phyloP scores from a whole-genome alignment of 306 rosid genomes.

The Trichosanthes truncata region DNA sequence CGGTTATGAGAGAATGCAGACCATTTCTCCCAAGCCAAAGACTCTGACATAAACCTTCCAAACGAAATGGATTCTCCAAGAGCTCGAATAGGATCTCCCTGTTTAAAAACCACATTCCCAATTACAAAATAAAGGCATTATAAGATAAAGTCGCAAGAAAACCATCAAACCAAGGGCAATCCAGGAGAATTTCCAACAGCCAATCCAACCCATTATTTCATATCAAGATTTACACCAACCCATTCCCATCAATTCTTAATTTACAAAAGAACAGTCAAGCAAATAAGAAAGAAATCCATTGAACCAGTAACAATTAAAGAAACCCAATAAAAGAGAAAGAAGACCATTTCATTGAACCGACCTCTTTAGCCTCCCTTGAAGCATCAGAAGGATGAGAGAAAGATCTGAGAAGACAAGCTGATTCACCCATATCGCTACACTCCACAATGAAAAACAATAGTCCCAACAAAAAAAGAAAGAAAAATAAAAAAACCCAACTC shows the following conservation, averaged over 20 bases:
- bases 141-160: not conserved
- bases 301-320: not conserved
- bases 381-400: slow-evolving; percentile 41
- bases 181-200: not conserved
- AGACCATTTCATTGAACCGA: slow-evolving; percentile 10
- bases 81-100: slow-evolving; percentile 41
- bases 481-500: not conserved
- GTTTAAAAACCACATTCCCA: slow-evolving; percentile 1
- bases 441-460: not conserved
- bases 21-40: slow-evolving; percentile 80
- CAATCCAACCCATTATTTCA: not conserved
- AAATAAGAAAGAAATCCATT: not conserved
- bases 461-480: not conserved
- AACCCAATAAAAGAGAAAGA: not conserved
- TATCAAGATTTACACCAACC: not conserved
- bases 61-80: slow-evolving; percentile 83
- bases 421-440: slow-evolving; percentile 37
- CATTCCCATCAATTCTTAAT: not conserved
- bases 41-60: slow-evolving; percentile 70
- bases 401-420: slow-evolving; percentile 48
- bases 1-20: slow-evolving; percentile 75
- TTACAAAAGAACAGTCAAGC: not conserved
- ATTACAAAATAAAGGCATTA: not conserved
- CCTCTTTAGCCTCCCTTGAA: slow-evolving; percentile 41
- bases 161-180: not conserved